Evolutionary conservation across 2,329 filamentous ascomycete species (phyloP).

Genomic region (Atkinsonella texensis): DNA sequence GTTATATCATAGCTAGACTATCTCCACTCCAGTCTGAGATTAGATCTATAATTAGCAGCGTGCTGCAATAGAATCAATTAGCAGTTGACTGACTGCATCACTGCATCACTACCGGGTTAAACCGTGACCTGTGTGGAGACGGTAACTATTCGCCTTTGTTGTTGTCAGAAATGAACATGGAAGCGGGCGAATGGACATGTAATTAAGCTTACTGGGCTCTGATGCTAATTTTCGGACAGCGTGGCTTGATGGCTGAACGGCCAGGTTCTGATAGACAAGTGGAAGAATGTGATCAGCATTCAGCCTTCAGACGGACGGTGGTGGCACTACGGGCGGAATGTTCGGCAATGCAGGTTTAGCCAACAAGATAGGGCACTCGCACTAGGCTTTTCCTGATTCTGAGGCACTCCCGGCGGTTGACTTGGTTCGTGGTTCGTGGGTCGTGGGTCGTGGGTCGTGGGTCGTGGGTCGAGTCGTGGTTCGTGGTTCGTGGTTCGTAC

Average conservation of each 20-base stretch:
- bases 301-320: not conserved
- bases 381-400: not conserved
- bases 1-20: too few species aligned
- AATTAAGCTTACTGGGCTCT: not conserved
- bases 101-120: too few species aligned
- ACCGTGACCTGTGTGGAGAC: too few species aligned
- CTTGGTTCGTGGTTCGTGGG: not conserved
- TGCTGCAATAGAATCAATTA: too few species aligned
- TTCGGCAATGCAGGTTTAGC: not conserved
- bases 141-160: not conserved
- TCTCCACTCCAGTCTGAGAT: too few species aligned
- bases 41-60: too few species aligned
- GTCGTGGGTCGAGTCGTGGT: too few species aligned
- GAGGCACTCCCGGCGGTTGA: not conserved
- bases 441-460: too few species aligned
- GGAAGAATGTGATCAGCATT: not conserved
- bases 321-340: not conserved
- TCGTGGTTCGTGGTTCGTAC: not conserved
- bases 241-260: conserved; percentile 3
- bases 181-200: not conserved
- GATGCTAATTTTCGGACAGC: not conserved
- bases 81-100: too few species aligned
- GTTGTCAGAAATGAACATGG: not conserved
- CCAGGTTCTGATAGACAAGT: not conserved
- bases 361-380: not conserved